Evolutionary conservation across 805 yeast genomes (phyloP), one percentile per base, ranked within the genome.

Genomic region (Pichia thaimueangensis): DNA sequence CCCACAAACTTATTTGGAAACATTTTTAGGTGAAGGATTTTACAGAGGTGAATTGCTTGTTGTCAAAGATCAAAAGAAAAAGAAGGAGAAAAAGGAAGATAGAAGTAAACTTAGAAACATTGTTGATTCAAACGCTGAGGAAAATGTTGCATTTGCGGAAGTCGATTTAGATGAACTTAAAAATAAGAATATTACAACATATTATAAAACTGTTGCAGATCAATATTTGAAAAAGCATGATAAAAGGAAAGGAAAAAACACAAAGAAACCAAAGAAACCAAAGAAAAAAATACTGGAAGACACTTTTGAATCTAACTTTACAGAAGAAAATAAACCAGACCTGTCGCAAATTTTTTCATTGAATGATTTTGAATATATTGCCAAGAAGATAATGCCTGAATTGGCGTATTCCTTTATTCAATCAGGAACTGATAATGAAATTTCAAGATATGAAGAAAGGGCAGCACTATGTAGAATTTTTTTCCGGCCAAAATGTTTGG

Each of bases 341-440:
- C 55, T 89, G 22, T 64, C 73, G 6, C 78, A 74, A 47, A 75
- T 88, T 42, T 77, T 80, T 58, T 86, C 86, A 52, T 54, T 87
- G 42, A 76, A 76, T 48, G 97, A 89, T 62, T 91, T 89, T 58
- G 97, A 89, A 63, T 74, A 72, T 49, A 80, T 91, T 37, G 97
- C 97, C 1, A 71, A 85, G 30, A 73, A 76, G 47, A 74, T 86
- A 28, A 68, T 89, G 69, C 72, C 82, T 20, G 78, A 78, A 30
- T 70, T 74, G n/a, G 91, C 87, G 0, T 83, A 95, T 84, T 86
- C 86, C 13, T 89, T 88, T 60, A 84, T 85, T 57, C 78, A 89
- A 2, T 78, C 93, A 3, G 97, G 91, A 4, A 71, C 93, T 12
- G 94, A 86, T 58, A 96, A 89, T 57, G 97, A 89, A 63, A 75